These are phyloP conservation scores for Emergomyces orientalis DNA, from an alignment of 2,329 filamentous ascomycete genomes.

Conservation along the genomic window DNA sequence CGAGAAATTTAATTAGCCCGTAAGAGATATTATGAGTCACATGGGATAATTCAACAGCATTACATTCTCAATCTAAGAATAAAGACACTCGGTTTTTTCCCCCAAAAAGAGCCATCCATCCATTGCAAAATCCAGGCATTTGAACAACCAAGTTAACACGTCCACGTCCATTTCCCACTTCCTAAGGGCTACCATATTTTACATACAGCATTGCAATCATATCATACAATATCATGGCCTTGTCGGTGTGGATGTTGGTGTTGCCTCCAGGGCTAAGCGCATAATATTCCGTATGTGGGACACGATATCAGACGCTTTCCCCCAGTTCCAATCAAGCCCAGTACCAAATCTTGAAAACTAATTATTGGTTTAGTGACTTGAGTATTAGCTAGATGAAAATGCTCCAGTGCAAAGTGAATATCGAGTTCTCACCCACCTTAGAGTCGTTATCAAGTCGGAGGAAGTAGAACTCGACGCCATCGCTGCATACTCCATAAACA, in stretches of 20 bases:
- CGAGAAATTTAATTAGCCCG: too few species aligned
- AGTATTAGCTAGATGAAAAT: not conserved
- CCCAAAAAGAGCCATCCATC: not conserved
- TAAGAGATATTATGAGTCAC: not conserved
- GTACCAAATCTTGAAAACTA: not conserved
- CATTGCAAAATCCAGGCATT: not conserved
- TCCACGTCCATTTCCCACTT: not conserved
- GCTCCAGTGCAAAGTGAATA: not conserved
- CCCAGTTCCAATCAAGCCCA: not conserved
- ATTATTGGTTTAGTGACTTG: not conserved
- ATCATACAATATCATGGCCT: not conserved
- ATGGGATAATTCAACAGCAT: not conserved
- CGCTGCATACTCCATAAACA: conserved; percentile 3
- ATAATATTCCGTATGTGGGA: conserved; percentile 4
- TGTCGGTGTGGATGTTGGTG: conserved; percentile 3
- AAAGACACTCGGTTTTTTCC: not conserved
- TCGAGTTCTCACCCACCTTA: not conserved
- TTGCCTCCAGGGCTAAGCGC: not conserved
- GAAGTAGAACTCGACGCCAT: conserved; percentile 6
- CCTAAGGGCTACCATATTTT: not conserved
- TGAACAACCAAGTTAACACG: not conserved
- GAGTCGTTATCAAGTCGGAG: not conserved
- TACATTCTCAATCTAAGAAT: not conserved
- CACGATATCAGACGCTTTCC: not conserved
- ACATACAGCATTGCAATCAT: not conserved